phyloP scores from a whole-genome alignment of 257 asterid genomes.

The Capsicum rhomboideum region DNA sequence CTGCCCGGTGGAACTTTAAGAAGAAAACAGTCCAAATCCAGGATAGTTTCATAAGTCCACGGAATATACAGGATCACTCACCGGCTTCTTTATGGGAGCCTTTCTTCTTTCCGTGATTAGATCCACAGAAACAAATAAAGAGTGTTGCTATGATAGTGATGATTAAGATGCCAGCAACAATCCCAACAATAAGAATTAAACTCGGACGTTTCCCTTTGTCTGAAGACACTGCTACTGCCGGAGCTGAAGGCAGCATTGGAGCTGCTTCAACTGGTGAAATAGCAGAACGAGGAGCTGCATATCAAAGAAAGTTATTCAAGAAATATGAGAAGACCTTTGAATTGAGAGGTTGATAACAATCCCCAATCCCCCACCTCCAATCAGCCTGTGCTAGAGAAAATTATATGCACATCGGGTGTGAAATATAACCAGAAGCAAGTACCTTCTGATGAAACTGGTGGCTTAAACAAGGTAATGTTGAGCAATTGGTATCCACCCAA shows the following conservation, averaged over 20 bases:
- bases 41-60: not conserved
- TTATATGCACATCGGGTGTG: not conserved
- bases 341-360: not conserved
- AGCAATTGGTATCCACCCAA: slow-evolving; percentile 79
- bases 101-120: slow-evolving; percentile 40
- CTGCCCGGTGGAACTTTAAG: not conserved
- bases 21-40: not conserved
- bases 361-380: not conserved
- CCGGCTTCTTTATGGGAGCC: slow-evolving; percentile 50
- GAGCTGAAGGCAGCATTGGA: slow-evolving; percentile 44
- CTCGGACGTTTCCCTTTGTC: slow-evolving; percentile 41
- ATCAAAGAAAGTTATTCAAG: slow-evolving; percentile 4
- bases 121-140: slow-evolving; percentile 48
- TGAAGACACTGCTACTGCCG: slow-evolving; percentile 35
- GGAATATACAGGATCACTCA: slow-evolving; percentile 13
- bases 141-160: slow-evolving; percentile 44
- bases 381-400: not conserved
- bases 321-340: not conserved
- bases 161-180: slow-evolving; percentile 59
- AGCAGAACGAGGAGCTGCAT: slow-evolving; percentile 64
- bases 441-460: slow-evolving; percentile 67
- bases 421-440: slow-evolving; percentile 8
- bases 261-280: slow-evolving; percentile 45
- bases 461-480: slow-evolving; percentile 71
- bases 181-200: slow-evolving; percentile 53